phyloP scores from a whole-genome alignment of 225 moss, liverwort and hornwort genomes.

The Physcomitrellopsis africana region DNA sequence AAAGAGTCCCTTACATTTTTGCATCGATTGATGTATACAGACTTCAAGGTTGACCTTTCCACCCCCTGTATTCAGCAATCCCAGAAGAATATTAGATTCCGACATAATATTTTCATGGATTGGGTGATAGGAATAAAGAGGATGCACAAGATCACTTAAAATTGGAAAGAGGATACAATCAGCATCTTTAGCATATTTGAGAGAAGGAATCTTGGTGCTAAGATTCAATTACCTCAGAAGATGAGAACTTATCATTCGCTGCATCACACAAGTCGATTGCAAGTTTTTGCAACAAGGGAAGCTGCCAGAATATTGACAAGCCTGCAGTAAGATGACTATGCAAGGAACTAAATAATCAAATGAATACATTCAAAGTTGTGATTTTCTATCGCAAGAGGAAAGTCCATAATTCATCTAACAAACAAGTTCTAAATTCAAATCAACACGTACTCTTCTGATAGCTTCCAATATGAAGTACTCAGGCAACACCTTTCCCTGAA shows the following conservation, averaged over 20 bases:
- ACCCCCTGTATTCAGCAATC: constrained; percentile 20
- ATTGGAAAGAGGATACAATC: background rate
- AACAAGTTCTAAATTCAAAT: background rate
- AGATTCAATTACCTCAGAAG: constrained; percentile 34
- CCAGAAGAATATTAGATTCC: background rate
- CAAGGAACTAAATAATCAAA: background rate
- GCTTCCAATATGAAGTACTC: constrained; percentile 52
- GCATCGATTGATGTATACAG: constrained; percentile 39
- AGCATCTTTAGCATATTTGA: too few relatives aligned
- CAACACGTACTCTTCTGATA: constrained; percentile 36
- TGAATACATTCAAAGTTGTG: background rate
- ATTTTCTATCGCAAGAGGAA: too few relatives aligned
- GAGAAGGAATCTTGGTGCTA: background rate
- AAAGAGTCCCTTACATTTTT: constrained; percentile 21
- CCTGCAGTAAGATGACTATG: constrained; percentile 6
- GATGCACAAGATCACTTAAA: background rate
- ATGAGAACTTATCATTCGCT: constrained; percentile 29
- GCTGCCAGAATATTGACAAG: constrained; percentile 40
- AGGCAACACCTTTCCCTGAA: constrained; percentile 72
- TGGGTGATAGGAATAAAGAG: background rate
- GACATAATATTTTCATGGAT: background rate
- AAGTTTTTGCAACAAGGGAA: constrained; percentile 64
- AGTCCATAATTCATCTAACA: background rate
- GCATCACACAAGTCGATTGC: constrained; percentile 70
- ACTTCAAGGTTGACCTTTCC: constrained; percentile 22